A percentile compares a stretch with the other conserved stretches of the same genome.
Conservation (phyloP, 495 filamentous ascomycete genomes). For the Penicillium macrosclerotiorum region DNA sequence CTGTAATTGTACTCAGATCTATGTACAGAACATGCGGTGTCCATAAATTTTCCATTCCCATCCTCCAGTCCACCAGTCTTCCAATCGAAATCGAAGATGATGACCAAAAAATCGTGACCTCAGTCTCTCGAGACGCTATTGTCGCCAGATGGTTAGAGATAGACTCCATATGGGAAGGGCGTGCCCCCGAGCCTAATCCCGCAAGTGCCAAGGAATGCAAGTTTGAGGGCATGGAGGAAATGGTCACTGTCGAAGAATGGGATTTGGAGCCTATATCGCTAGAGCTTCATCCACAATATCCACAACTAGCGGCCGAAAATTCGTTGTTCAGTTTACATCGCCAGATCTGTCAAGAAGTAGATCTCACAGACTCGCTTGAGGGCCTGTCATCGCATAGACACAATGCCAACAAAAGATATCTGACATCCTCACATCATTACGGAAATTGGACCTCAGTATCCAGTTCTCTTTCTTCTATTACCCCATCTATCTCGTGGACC, state of each 20-base stretch:
- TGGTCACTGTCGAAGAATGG: background rate
- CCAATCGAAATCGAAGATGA: background rate
- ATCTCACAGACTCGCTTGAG: background rate
- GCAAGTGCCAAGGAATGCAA: background rate
- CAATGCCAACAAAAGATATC: background rate
- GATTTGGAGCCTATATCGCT: background rate
- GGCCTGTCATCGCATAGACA: background rate
- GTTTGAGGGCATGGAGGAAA: background rate
- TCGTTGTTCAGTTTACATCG: slow-evolving; percentile 5
- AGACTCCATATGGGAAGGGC: background rate
- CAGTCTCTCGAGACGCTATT: background rate
- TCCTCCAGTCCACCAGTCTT: no score
- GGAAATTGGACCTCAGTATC: background rate
- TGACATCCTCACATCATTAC: no score
- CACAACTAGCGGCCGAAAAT: background rate
- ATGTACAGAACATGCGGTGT: slow-evolving; percentile 5
- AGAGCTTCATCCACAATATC: slow-evolving; percentile 8
- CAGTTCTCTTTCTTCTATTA: background rate
- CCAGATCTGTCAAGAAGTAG: slow-evolving; percentile 2
- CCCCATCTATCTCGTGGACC: no score
- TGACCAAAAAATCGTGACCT: background rate
- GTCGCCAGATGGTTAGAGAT: background rate
- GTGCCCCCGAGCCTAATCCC: slow-evolving; percentile 1
- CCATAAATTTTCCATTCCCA: background rate
- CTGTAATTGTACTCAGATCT: background rate